phyloP scores from a whole-genome alignment of 2,329 filamentous ascomycete species.

The Colletotrichum sp. region DNA sequence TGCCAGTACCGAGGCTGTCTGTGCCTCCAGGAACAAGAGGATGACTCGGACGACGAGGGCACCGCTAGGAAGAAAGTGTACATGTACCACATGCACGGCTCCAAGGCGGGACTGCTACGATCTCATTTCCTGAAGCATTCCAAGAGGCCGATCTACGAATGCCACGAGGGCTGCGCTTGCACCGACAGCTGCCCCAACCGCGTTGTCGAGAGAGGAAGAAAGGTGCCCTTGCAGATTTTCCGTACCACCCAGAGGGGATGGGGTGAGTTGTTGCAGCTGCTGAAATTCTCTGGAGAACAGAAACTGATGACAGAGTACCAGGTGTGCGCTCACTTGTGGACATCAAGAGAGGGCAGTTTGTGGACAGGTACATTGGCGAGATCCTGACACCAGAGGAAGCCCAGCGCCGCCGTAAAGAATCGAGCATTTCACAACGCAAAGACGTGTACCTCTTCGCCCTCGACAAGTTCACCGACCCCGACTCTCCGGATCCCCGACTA shows the following conservation, averaged over 20 bases:
- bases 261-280: conserved; percentile 54
- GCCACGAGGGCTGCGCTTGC: conserved; percentile 75
- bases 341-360: conserved; percentile 76
- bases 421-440: conserved; percentile 65
- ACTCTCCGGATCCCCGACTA: conserved; percentile 61
- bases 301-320: conserved; percentile 27
- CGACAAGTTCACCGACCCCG: conserved; percentile 75
- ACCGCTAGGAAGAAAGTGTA: conserved; percentile 45
- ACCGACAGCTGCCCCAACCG: conserved; percentile 71
- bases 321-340: conserved; percentile 69
- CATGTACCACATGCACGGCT: conserved; percentile 67
- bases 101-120: conserved; percentile 57
- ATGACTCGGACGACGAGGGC: conserved; percentile 48
- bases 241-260: conserved; percentile 75
- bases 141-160: conserved; percentile 77
- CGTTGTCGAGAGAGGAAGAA: conserved; percentile 76
- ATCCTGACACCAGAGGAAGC: conserved; percentile 71
- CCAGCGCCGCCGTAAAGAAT: conserved; percentile 63
- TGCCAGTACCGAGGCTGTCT: conserved; percentile 73
- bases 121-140: conserved; percentile 55
- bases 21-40: conserved; percentile 70
- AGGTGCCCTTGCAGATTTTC: conserved; percentile 77
- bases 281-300: background rate
- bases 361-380: conserved; percentile 81
- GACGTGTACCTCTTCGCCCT: conserved; percentile 81